Base-by-base conservation (phyloP, 495 filamentous ascomycete genomes). In the Parmelia sp. region DNA sequence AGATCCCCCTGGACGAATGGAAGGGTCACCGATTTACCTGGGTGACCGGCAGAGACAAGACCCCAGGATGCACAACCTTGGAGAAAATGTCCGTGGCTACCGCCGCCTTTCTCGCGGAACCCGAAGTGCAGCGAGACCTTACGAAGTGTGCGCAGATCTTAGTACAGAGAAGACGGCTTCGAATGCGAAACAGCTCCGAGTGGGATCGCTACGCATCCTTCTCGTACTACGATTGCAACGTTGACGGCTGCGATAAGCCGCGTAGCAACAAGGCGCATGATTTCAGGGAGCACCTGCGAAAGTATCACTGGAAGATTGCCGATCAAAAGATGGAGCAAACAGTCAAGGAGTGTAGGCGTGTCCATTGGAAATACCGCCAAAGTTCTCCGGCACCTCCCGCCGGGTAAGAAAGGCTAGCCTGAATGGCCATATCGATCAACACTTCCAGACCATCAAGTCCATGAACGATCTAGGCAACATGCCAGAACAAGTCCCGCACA, bases 201-300 rank as follows among this genome's bases (percentile, higher is more conserved):
- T 66, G 60, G 65, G 60, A 66, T 19, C 37, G 65, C 42, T 66
- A 66, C 44, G 65, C 59, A 31, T 66, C 65, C 12, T 47, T 55
- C 12, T 66, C 65, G 17, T 63, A 47, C 29, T 66, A 66, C 42
- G 51, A 58, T 9, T 66, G 65, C 35, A 33, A 42, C 33, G 44
- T 51, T n/a, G 6, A 55, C 23, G 45, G 35, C 11, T 65, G 64
- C 49, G n/a, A 23, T 0, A 5, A 23, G 29, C 36, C 29, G n/a
- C 44, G 14, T 3, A 53, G 15, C 47, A 57, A 57, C 35, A 61
- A 31, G 9, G 36, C 33, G 5, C 42, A 25, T 3, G 14, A 61
- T 0, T 17, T 61, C 4, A 49, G 35, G 31, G 59, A 51, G 23
- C 59, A 61, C 8, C 31, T 49, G 0, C 37, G 29, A 11, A 35